These are phyloP conservation scores for Chaetomium sp. DNA, from an alignment of 2,329 filamentous ascomycete species.

Conservation along the genomic window DNA sequence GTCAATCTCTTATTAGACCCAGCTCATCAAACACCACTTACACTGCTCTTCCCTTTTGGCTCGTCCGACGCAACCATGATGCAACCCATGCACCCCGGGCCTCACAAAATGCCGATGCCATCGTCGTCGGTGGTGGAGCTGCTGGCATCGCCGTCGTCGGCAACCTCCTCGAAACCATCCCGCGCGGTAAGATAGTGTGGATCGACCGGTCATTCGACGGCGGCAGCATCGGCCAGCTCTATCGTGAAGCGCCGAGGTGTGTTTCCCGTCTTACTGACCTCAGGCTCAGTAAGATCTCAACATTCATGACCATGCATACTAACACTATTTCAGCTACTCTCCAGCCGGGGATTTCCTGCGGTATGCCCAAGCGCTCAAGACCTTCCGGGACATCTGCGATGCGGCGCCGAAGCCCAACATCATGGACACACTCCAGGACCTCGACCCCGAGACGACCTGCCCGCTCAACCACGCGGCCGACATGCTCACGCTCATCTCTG, in stretches of 20 bases:
- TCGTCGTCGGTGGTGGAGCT: conserved; percentile 32
- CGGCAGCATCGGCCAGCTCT: conserved; percentile 26
- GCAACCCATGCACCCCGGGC: background rate
- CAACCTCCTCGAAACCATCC: conserved; percentile 25
- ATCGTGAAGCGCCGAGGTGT: conserved; percentile 30
- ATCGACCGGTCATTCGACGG: conserved; percentile 27
- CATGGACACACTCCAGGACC: conserved; percentile 18
- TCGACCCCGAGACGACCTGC: conserved; percentile 26
- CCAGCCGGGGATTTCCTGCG: conserved; percentile 25
- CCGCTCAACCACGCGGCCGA: conserved; percentile 27
- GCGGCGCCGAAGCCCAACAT: conserved; percentile 20
- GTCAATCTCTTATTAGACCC: background rate
- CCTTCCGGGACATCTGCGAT: conserved; percentile 22
- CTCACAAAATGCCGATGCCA: conserved; percentile 14
- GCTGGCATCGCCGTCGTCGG: conserved; percentile 33
- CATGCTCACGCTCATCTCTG: conserved; percentile 30
- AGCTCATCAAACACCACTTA: background rate
- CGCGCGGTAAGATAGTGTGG: conserved; percentile 29
- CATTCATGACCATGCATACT: background rate
- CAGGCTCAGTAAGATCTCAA: background rate
- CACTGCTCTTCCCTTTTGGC: background rate
- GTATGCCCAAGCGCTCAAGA: conserved; percentile 23
- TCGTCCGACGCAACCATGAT: conserved; percentile 8
- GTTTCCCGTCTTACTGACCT: background rate
- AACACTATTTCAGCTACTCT: conserved; percentile 29